These are phyloP conservation scores for Corylus heterophylla DNA, from an alignment of 306 rosid species.

Conservation along the genomic window DNA sequence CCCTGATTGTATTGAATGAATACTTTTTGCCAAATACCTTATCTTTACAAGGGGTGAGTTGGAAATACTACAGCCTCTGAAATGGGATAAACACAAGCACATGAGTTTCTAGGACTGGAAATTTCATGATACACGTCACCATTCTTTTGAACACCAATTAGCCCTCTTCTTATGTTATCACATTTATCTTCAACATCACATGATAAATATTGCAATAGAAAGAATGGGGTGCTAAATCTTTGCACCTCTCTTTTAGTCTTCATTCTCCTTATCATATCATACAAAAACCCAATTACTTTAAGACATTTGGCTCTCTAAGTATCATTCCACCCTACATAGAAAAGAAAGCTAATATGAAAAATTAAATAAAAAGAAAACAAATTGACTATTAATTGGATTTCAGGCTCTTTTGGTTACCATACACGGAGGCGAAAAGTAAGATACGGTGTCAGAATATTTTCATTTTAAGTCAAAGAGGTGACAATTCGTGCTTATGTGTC, in stretches of 20 bases:
- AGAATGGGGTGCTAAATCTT: neutral
- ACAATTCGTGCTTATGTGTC: no score
- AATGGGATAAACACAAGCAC: constrained; percentile 22
- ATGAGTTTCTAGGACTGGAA: neutral
- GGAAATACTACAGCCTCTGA: constrained; percentile 25
- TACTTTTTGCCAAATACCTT: constrained; percentile 18
- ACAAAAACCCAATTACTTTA: neutral
- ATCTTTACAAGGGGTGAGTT: constrained; percentile 23
- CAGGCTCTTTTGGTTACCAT: no score
- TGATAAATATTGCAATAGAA: neutral
- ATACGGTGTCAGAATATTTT: no score
- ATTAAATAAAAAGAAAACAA: no score
- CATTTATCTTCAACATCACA: constrained; percentile 4
- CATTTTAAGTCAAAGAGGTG: no score
- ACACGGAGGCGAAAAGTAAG: no score
- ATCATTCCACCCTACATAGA: neutral
- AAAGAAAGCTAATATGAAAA: no score
- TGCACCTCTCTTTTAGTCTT: neutral
- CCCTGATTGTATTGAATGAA: neutral
- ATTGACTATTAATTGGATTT: no score
- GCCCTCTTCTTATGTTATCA: neutral
- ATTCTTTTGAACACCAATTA: neutral
- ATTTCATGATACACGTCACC: constrained; percentile 2
- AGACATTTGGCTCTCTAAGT: neutral
- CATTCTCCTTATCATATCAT: neutral